Base-by-base conservation (phyloP, 148 eudicot genomes). In the Pharnaceum exiguum region DNA sequence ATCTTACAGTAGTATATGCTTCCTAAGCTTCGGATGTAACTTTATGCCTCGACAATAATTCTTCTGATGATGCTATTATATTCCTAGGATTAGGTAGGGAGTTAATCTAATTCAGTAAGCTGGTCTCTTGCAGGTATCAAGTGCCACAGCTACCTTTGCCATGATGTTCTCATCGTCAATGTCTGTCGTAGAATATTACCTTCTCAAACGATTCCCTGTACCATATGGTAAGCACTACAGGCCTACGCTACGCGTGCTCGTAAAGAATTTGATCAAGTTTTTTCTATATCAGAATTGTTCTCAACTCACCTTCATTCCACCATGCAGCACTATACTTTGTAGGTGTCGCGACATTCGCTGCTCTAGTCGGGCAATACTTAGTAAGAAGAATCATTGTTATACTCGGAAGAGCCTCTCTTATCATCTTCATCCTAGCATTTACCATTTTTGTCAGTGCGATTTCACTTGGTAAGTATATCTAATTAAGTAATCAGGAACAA, bases 101-200 rank as follows among this genome's bases (percentile, higher is more conserved):
- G n/a, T n/a, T n/a, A n/a, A n/a, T n/a, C n/a, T n/a, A n/a, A n/a
- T n/a, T n/a, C n/a, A n/a, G n/a, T n/a, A n/a, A n/a, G n/a, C n/a
- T n/a, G n/a, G 2, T 26, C 7, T 55, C 38, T 17, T 38, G 55
- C 46, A 85, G 91, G 93, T 85, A 13, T 68, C 85, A 60, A 82
- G 87, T 79, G 93, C 93, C 18, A 85, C 93, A 2, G 77, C 93
- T 44, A 82, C 84, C 49, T 77, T 85, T 28, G 76, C 79, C 23
- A 85, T 85, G 82, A 65, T 68, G 61, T 85, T 82, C 55, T 85
- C 87, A 2, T 72, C 93, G 3, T 85, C 93, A 8, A 77, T 85
- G 87, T 82, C 85, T 12, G 85, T 79, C 1, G 68, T 82, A 18
- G 85, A 85, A 50, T 85, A 85, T 59, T 85, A 85, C 67, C 82